phyloP scores from a whole-genome alignment of 2,329 filamentous ascomycete species.

The Diaporthe sp. region DNA sequence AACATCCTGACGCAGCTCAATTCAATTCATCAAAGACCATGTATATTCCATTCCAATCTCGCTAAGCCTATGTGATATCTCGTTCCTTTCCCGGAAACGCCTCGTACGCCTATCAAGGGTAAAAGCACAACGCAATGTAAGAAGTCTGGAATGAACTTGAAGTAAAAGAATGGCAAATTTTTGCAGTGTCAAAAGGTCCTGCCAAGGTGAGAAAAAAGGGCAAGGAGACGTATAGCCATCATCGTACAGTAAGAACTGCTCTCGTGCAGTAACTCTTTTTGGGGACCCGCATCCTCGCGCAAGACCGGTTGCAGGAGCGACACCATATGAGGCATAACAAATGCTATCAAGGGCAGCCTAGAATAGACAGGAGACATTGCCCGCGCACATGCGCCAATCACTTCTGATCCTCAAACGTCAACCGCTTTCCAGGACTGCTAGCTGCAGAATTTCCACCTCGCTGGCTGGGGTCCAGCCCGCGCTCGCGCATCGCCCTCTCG shows the following conservation, averaged over 20 bases:
- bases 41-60: constrained; percentile 2
- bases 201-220: neutral
- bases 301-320: neutral
- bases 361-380: neutral
- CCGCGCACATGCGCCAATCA: neutral
- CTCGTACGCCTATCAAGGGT: neutral
- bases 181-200: neutral
- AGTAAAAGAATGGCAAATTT: constrained; percentile 1
- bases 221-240: neutral
- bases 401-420: constrained; percentile 70
- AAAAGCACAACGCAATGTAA: neutral
- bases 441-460: constrained; percentile 53
- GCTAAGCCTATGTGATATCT: constrained; percentile 26
- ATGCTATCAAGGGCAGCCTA: neutral
- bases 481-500: constrained; percentile 74
- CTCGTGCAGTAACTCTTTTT: neutral
- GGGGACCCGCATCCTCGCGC: neutral
- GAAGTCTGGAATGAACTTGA: neutral
- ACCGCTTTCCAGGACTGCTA: constrained; percentile 61
- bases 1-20: neutral
- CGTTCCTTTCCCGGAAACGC: constrained; percentile 1
- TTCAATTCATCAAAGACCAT: neutral
- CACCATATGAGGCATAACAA: neutral
- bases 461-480: constrained; percentile 64
- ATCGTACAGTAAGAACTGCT: constrained; percentile 7